These are phyloP conservation scores for Sambucus nigra DNA, from an alignment of 129 eudicot genomes.

Conservation along the genomic window DNA sequence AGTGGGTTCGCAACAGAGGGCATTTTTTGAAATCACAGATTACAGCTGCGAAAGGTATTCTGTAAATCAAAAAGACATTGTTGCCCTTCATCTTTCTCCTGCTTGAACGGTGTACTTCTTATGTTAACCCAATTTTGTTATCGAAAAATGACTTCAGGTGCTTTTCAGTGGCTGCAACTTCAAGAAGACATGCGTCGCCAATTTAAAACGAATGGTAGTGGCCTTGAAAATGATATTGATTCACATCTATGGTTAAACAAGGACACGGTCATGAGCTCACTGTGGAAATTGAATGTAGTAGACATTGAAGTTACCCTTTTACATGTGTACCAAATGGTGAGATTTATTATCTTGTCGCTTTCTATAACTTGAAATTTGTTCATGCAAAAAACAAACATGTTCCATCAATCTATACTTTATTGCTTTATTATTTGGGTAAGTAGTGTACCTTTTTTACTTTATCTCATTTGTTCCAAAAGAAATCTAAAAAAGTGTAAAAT, in stretches of 20 bases:
- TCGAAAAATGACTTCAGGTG: slow-evolving; percentile 42
- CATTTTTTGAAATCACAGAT: slow-evolving; percentile 92
- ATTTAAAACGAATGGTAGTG: slow-evolving; percentile 65
- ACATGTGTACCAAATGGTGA: slow-evolving; percentile 96
- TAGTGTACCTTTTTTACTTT: too few relatives aligned
- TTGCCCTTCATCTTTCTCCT: neutral
- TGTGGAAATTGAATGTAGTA: slow-evolving; percentile 94
- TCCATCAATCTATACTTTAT: too few relatives aligned
- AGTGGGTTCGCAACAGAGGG: slow-evolving; percentile 95
- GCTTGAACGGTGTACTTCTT: neutral
- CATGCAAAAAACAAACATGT: too few relatives aligned
- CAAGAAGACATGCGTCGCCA: slow-evolving; percentile 74
- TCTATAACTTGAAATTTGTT: neutral
- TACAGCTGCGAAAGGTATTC: slow-evolving; percentile 94
- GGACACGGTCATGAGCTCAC: slow-evolving; percentile 74
- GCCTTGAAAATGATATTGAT: slow-evolving; percentile 52
- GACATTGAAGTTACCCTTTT: slow-evolving; percentile 90
- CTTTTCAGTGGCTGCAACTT: slow-evolving; percentile 87
- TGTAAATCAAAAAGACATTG: neutral
- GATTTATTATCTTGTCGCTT: neutral
- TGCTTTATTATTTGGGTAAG: too few relatives aligned
- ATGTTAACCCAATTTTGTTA: neutral
- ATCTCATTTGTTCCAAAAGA: too few relatives aligned
- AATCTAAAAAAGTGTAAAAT: too few relatives aligned
- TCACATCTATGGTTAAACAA: slow-evolving; percentile 66